Percentiles rank a stretch among this genome's conserved stretches.
These are phyloP conservation scores for Rhodamnia rubescens DNA, from an alignment of 345 rosid genomes.

Conservation along the genomic window DNA sequence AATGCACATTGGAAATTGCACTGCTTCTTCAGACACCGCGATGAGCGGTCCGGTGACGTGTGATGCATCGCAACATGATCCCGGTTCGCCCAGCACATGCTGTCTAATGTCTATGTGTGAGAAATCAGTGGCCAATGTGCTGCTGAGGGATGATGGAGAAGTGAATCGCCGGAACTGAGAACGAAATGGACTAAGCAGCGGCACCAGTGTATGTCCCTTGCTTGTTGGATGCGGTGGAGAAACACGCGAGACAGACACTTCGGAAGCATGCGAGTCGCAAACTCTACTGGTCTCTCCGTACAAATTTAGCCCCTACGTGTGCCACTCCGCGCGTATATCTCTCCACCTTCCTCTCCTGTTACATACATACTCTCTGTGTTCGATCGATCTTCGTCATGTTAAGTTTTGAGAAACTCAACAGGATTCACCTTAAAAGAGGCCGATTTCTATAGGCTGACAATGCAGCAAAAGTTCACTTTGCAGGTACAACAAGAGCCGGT, in stretches of 20 bases:
- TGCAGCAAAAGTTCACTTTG: not conserved
- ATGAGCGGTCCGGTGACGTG: too few species aligned
- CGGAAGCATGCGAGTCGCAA: not conserved
- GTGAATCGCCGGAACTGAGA: not conserved
- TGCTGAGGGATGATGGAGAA: not conserved
- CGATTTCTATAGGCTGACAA: not conserved
- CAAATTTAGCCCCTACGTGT: not conserved
- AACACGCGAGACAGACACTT: not conserved
- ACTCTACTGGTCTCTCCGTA: not conserved
- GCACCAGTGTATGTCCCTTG: not conserved
- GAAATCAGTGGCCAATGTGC: not conserved
- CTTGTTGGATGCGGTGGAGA: not conserved
- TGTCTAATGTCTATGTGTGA: not conserved
- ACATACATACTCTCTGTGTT: too few species aligned
- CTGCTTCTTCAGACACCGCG: too few species aligned
- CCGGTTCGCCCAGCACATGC: not conserved
- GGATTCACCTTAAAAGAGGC: not conserved
- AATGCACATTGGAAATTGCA: too few species aligned
- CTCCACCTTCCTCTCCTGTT: not conserved
- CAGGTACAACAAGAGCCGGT: accelerated
- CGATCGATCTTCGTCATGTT: too few species aligned
- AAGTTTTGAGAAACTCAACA: too few species aligned
- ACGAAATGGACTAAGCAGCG: not conserved
- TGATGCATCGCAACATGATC: not conserved
- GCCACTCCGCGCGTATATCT: not conserved